A percentile compares a stretch with the other conserved stretches of the same genome.
phyloP scores from a whole-genome alignment of 345 rosid species.

The Eucalyptus coolabah region DNA sequence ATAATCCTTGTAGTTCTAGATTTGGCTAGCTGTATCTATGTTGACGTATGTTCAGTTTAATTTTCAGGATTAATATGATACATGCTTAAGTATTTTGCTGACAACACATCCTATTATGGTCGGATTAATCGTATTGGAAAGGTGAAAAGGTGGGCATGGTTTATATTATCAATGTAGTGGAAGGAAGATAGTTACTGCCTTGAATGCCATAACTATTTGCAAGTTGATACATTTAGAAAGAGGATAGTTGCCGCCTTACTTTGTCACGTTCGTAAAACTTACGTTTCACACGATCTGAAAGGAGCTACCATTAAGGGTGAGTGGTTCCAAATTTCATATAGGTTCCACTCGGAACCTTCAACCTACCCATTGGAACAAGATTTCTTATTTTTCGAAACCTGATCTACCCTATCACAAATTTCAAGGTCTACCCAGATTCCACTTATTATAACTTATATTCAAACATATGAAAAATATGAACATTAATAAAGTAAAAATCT shows the following conservation, averaged over 20 bases:
- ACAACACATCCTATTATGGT: background rate
- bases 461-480: too few species aligned
- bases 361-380: too few species aligned
- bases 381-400: too few species aligned
- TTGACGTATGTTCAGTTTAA: background rate
- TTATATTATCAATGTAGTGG: background rate
- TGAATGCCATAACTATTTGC: background rate
- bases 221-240: background rate
- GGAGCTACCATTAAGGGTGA: background rate
- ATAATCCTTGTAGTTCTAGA: background rate
- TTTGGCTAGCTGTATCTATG: background rate
- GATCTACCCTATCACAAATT: too few species aligned
- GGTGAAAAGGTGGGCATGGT: background rate
- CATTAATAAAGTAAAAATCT: too few species aligned
- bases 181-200: background rate
- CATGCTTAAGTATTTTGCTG: background rate
- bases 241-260: background rate
- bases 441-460: too few species aligned
- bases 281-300: too few species aligned
- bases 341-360: rapidly evolving
- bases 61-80: background rate
- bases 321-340: too few species aligned
- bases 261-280: background rate
- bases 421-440: rapidly evolving
- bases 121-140: background rate